Base-by-base conservation (phyloP, 2,329 filamentous ascomycete genomes). In the Capronia coronata region DNA sequence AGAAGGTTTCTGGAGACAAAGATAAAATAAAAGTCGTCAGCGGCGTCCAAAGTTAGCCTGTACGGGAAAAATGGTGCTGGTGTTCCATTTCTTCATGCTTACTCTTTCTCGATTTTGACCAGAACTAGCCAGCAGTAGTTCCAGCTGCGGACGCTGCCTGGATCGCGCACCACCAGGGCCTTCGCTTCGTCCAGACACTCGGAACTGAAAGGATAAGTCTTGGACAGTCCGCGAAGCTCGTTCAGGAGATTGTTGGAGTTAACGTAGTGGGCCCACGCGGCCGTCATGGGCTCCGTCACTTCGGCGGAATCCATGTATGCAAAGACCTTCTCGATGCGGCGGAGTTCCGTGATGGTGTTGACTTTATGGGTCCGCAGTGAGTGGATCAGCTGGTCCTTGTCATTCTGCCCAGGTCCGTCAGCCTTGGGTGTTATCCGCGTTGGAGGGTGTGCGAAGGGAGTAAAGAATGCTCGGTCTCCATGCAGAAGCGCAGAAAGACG, bases 121-220 rank as follows among this genome's bases (percentile, higher is more conserved):
- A 88, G 68, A 25, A 84, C 80, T 39, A 88, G 68, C 84, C 84
- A 88, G 35, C 82, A 84, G 59, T 84, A 72, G 62, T 88, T 89
- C 84, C 85, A 88, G 63, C 83, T 87, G 19, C 80, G 75, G 59
- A 80, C 81, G 56, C 80, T 84, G 14, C 75, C 69, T 0, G 82
- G 82, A 55, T 87, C 84, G 22, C 68, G 71, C 47, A 76, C 72
- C 2, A 88, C 84, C 18, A 81, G 71, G 48, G 70, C 67, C 60
- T 83, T 82, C 0, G 84, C 84, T 61, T 86, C 82, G 43, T 78
- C 74, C 1, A 87, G 64, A 27, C 83, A 74, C 42, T 82, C 79
- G 10, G 76, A 78, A 57, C 78, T 79, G 64, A 87, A 81, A 0
- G 84, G 82, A 59, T 84, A 87, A 59, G 77, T 78, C 13, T 72